Evolutionary conservation across 2,329 filamentous ascomycete genomes (phyloP).

Genomic region (Pseudogymnoascus sp.): DNA sequence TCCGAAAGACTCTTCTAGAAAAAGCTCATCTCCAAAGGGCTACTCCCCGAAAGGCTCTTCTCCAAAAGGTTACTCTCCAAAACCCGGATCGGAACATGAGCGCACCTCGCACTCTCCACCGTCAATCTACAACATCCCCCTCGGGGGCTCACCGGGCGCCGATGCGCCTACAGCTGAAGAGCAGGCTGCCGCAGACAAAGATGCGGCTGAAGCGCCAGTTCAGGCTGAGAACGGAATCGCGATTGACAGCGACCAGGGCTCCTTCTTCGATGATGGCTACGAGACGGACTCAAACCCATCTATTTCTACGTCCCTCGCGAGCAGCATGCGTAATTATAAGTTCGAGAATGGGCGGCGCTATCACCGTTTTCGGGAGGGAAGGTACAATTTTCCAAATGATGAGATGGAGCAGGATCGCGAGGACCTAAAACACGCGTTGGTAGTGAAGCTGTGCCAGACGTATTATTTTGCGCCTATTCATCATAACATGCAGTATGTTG

Average conservation of each 20-base stretch:
- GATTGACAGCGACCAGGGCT: slow-evolving; percentile 15
- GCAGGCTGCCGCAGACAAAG: slow-evolving; percentile 12
- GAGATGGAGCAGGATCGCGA: slow-evolving; percentile 52
- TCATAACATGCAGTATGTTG: slow-evolving; percentile 44
- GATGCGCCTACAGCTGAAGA: background rate
- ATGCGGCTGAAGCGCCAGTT: slow-evolving; percentile 21
- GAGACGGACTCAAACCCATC: slow-evolving; percentile 23
- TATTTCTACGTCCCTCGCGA: slow-evolving; percentile 22
- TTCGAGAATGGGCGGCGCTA: slow-evolving; percentile 54
- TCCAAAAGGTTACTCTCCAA: background rate
- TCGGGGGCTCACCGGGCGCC: background rate
- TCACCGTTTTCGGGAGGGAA: slow-evolving; percentile 46
- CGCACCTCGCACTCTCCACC: background rate
- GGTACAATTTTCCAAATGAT: slow-evolving; percentile 54
- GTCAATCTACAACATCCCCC: background rate
- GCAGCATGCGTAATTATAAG: slow-evolving; percentile 42
- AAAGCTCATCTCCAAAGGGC: background rate
- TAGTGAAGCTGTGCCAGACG: slow-evolving; percentile 30
- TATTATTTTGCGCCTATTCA: slow-evolving; percentile 26
- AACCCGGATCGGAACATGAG: background rate
- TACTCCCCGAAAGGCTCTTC: background rate
- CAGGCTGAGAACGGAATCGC: slow-evolving; percentile 25
- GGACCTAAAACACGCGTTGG: slow-evolving; percentile 47
- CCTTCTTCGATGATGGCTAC: slow-evolving; percentile 24
- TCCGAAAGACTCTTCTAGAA: background rate